Percentiles rank a stretch among this genome's conserved stretches.
Conservation (phyloP, 495 filamentous ascomycete species). For the Hyaloscypha hepaticicola region DNA sequence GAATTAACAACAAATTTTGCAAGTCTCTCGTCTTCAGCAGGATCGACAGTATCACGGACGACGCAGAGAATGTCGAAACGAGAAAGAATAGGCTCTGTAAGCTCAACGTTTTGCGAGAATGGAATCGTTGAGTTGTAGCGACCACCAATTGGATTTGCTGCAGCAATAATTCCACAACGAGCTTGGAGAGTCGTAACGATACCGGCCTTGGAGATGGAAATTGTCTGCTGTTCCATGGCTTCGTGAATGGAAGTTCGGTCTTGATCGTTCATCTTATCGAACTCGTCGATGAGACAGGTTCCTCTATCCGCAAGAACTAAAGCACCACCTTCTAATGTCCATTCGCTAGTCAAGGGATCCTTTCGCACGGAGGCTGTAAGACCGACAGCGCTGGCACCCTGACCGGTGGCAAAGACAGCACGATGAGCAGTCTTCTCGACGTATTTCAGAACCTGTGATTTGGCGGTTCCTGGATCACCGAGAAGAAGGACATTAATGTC, state of each 20-base stretch:
- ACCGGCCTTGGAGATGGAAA: conserved; percentile 98
- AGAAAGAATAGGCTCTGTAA: conserved; percentile 96
- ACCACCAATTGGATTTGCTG: conserved; percentile 94
- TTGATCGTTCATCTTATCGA: conserved; percentile 99
- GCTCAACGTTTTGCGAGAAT: conserved; percentile 92
- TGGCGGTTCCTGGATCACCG: conserved; percentile 96
- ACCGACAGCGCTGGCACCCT: conserved; percentile 97
- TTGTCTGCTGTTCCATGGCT: conserved; percentile 99
- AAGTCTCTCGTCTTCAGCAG: conserved; percentile 89
- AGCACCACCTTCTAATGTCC: conserved; percentile 97
- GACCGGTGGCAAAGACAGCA: conserved; percentile 96
- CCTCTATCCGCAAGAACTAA: conserved; percentile 94
- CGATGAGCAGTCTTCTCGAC: conserved; percentile 97
- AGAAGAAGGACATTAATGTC: conserved; percentile 98
- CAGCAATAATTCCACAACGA: conserved; percentile 95
- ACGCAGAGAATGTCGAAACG: conserved; percentile 99
- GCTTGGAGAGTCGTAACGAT: conserved; percentile 98
- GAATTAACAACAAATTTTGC: conserved; percentile 94
- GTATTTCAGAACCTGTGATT: conserved; percentile 97
- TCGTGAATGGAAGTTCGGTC: conserved; percentile 98
- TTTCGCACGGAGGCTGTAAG: conserved; percentile 94
- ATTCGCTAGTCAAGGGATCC: conserved; percentile 94
- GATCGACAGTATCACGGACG: conserved; percentile 96
- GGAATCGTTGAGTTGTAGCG: conserved; percentile 96
- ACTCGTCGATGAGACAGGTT: conserved; percentile 97